Percentiles rank a stretch among this genome's conserved stretches.
phyloP scores from a whole-genome alignment of 441 rosid species.

The Erodium moschatum region DNA sequence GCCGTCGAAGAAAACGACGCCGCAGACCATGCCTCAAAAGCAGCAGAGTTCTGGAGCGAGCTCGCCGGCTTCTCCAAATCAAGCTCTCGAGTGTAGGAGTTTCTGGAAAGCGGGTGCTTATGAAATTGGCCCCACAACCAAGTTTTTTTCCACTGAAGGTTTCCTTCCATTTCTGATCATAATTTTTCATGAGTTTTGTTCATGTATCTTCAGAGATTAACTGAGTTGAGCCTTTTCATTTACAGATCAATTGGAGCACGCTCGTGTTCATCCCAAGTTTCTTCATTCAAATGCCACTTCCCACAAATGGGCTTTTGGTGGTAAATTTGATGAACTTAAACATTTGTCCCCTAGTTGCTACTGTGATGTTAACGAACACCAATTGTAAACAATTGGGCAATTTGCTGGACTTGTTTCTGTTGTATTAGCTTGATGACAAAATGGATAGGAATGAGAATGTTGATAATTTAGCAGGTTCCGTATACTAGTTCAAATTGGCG shows the following conservation, averaged over 20 bases:
- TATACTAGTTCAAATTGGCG: not conserved
- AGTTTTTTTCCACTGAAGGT: slow-evolving; percentile 33
- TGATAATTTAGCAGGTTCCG: not conserved
- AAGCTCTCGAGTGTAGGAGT: slow-evolving; percentile 42
- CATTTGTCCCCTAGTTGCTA: not conserved
- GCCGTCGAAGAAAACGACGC: slow-evolving; percentile 11
- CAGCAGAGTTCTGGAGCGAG: slow-evolving; percentile 19
- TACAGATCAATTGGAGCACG: slow-evolving; percentile 64
- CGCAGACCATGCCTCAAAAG: slow-evolving; percentile 11
- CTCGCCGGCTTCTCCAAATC: slow-evolving; percentile 20
- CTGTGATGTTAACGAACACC: not conserved
- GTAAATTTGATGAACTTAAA: slow-evolving; percentile 25
- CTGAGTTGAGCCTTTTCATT: slow-evolving; percentile 10
- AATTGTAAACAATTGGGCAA: not conserved
- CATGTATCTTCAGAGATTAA: not conserved
- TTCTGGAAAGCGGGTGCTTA: slow-evolving; percentile 83
- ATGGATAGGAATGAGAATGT: not conserved
- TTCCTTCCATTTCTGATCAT: not conserved
- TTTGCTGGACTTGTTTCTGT: not conserved
- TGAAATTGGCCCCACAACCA: slow-evolving; percentile 24
- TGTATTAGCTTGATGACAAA: not conserved
- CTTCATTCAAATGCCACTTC: slow-evolving; percentile 97
- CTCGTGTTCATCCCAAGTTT: slow-evolving; percentile 85
- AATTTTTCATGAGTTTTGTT: not conserved
- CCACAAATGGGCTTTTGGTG: slow-evolving; percentile 98